Percentiles rank a stretch among this genome's conserved stretches.
phyloP scores from a whole-genome alignment of 768 basidiomycete species.

The Trichaptum fuscoviolaceum region DNA sequence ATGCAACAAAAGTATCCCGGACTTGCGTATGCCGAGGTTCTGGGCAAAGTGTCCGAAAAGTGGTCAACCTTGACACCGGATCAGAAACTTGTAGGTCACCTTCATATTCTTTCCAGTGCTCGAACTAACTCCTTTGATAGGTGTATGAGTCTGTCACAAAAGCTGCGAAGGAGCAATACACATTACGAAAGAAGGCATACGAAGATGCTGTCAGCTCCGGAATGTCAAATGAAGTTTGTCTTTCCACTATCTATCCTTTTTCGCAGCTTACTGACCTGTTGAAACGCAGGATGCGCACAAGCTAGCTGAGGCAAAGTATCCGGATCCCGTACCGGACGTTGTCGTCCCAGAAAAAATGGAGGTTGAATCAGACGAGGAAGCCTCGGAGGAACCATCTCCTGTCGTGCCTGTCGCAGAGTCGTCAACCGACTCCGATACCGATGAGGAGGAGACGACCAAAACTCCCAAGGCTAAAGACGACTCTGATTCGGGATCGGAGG shows the following conservation, averaged over 20 bases:
- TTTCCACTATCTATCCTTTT: not conserved
- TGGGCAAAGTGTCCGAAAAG: conserved; percentile 62
- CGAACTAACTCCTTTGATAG: conserved; percentile 25
- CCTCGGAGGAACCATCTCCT: conserved; percentile 8
- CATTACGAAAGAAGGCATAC: conserved; percentile 59
- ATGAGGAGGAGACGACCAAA: not conserved
- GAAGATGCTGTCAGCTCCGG: conserved; percentile 30
- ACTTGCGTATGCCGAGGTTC: conserved; percentile 65
- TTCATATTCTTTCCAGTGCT: not conserved
- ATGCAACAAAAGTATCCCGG: conserved; percentile 62
- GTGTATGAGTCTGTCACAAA: conserved; percentile 47
- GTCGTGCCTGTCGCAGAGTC: conserved; percentile 8
- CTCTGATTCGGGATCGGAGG: conserved; percentile 11
- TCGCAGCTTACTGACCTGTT: not conserved
- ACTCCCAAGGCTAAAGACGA: conserved; percentile 3
- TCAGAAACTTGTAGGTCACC: conserved; percentile 64
- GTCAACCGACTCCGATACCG: not conserved
- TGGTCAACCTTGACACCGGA: conserved; percentile 68
- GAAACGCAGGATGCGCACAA: not conserved
- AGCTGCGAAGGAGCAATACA: conserved; percentile 59
- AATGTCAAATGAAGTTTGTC: not conserved
- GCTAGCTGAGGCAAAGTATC: not conserved
- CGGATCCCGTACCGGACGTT: not conserved
- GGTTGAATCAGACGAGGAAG: conserved; percentile 25
- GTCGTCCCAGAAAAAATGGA: conserved; percentile 20